Base-by-base conservation (phyloP, 73 alveolate genomes). In the Paramecium sonneborni region DNA sequence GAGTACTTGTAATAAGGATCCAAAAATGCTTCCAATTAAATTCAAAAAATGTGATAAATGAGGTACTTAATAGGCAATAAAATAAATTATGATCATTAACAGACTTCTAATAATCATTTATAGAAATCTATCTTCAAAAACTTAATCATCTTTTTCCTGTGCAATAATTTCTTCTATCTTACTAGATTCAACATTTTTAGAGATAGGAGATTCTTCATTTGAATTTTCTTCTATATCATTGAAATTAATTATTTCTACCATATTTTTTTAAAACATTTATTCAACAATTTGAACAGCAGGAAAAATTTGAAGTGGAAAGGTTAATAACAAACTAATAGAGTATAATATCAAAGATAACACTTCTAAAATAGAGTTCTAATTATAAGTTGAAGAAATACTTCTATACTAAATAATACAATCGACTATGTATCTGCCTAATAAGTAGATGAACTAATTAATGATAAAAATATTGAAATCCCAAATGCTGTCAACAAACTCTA, bases 21-120 rank as follows among this genome's bases (percentile, higher is more conserved):
- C 55, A 35, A 32, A 74, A n/a, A 74, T 43, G 28, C 87, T 74
- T 74, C 87, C 87, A 35, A 74, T 30, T 34, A 74, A 24, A 74
- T 74, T 74, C 9, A 74, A 21, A 38, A 74, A 74, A n/a, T 35
- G 55, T n/a, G 87, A 74, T 32, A 74, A 15, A 74, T 43, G 39
- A 34, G 87, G 87, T 1, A 74, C 57, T 12, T 20, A 74, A 74
- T 74, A 74, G 6, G 87, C 87, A 34, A 74, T 38, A 35, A 74
- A 35, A 18, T 74, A 74, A 11, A 74, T 74, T 10, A 30, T 30
- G 1, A 74, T 3, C 87, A 74, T 35, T 15, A 74, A n/a, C 15
- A 20, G 12, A 11, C 39, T 74, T 38, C 87, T 74, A 14, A 74
- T 74, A 11, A 4, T 74, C 10, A 12, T 20, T 32, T 32, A 28